Percentiles rank a stretch among this genome's conserved stretches.
Evolutionary conservation across 2,329 filamentous ascomycete species (phyloP).

Genomic region (Alternaria infectoria): DNA sequence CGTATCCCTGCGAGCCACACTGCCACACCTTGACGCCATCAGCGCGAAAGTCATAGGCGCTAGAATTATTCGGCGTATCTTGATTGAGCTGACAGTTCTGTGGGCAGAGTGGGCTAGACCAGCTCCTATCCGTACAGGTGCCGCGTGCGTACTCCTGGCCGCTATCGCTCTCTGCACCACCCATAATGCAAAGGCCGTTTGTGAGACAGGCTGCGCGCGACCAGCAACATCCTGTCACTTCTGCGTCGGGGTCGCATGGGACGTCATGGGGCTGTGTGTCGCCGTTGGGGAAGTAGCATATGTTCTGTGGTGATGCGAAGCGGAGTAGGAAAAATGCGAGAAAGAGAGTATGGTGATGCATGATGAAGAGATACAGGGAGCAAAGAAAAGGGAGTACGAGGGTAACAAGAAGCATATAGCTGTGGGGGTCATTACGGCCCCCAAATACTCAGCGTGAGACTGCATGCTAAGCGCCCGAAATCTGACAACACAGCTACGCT

Average conservation of each 20-base stretch:
- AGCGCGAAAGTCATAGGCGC: not conserved
- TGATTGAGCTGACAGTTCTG: not conserved
- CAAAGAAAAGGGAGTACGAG: accelerated
- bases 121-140: not conserved
- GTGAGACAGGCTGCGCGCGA: not conserved
- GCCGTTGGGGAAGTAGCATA: not conserved
- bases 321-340: not conserved
- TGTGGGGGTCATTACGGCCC: not conserved
- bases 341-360: not conserved
- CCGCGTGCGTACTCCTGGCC: not conserved
- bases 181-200: not conserved
- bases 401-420: not conserved
- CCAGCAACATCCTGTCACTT: not conserved
- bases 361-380: not conserved
- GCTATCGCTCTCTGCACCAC: not conserved
- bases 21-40: not conserved
- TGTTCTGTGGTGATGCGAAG: not conserved
- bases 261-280: not conserved
- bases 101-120: not conserved
- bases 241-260: not conserved
- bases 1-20: not conserved
- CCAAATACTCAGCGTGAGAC: not conserved
- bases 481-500: not conserved
- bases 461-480: not conserved
- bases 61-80: not conserved